Evolutionary conservation across 139 green algal species (phyloP).

Genomic region (Tetraselmis striata): DNA sequence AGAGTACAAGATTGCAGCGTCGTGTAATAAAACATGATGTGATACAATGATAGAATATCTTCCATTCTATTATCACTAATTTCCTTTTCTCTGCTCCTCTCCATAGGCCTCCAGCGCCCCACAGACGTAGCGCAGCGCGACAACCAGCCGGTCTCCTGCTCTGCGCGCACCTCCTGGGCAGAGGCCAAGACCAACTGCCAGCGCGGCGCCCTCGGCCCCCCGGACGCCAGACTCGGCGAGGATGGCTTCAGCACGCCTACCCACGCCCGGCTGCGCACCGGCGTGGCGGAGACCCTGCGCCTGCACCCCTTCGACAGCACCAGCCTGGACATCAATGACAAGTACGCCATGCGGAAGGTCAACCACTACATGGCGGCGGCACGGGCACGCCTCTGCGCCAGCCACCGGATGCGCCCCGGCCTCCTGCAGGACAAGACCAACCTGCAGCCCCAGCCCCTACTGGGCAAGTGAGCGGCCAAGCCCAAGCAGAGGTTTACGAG

Average conservation of each 20-base stretch:
- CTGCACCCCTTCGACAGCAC: not conserved
- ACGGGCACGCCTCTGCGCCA: no score
- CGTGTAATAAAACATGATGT: no score
- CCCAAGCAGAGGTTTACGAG: no score
- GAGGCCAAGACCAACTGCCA: not conserved
- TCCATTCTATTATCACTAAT: no score
- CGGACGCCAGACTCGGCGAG: not conserved
- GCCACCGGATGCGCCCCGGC: no score
- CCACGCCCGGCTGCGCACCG: not conserved
- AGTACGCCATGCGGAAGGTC: not conserved
- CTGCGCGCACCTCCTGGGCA: not conserved
- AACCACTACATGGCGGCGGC: not conserved
- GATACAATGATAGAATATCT: no score
- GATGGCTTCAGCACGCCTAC: not conserved
- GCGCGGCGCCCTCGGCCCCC: no score
- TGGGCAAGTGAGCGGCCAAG: not conserved
- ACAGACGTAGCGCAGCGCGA: no score
- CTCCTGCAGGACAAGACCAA: not conserved
- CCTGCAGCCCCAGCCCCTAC: not conserved
- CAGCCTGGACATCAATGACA: not conserved
- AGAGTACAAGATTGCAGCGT: no score
- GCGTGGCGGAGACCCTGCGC: not conserved
- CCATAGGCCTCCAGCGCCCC: no score
- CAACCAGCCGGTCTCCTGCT: no score
- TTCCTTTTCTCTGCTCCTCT: no score